A percentile compares a stretch with the other conserved stretches of the same genome.
Conservation (phyloP, 2,329 filamentous ascomycete species). For the Xylaria sp. region DNA sequence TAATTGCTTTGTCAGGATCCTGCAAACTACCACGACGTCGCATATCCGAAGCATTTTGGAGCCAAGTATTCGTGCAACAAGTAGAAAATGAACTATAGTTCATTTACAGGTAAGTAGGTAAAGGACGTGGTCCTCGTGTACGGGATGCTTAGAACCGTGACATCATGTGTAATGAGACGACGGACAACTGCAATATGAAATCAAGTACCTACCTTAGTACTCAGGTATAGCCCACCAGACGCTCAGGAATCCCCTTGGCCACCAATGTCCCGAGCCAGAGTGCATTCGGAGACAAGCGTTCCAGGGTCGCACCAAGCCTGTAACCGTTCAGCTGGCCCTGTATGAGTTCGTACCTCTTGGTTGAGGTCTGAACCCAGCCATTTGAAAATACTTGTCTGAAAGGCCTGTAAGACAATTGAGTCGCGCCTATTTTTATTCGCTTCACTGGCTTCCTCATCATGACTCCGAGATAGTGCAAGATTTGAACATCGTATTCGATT, state of each 20-base stretch:
- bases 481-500: slow-evolving; percentile 23
- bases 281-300: slow-evolving; percentile 33
- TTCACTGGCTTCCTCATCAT: slow-evolving; percentile 3
- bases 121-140: slow-evolving; percentile 21
- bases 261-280: slow-evolving; percentile 28
- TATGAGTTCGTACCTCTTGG: slow-evolving; percentile 18
- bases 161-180: slow-evolving; percentile 33
- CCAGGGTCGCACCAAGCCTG: slow-evolving; percentile 32
- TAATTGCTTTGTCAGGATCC: slow-evolving; percentile 27
- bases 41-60: slow-evolving; percentile 26
- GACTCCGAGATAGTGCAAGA: slow-evolving; percentile 17
- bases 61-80: slow-evolving; percentile 18
- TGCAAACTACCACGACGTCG: slow-evolving; percentile 27
- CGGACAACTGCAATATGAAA: slow-evolving; percentile 24
- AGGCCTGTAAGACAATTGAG: slow-evolving; percentile 7
- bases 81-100: slow-evolving; percentile 12
- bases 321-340: slow-evolving; percentile 32
- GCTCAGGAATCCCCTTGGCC: slow-evolving; percentile 19
- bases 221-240: slow-evolving; percentile 15
- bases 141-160: slow-evolving; percentile 28
- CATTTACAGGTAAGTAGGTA: slow-evolving; percentile 2
- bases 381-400: slow-evolving; percentile 10
- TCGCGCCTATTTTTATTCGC: slow-evolving; percentile 7
- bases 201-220: slow-evolving; percentile 25
- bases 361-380: slow-evolving; percentile 13